These are phyloP conservation scores for Fusarium chuoi DNA, from an alignment of 2,329 filamentous ascomycete genomes.

Conservation along the genomic window DNA sequence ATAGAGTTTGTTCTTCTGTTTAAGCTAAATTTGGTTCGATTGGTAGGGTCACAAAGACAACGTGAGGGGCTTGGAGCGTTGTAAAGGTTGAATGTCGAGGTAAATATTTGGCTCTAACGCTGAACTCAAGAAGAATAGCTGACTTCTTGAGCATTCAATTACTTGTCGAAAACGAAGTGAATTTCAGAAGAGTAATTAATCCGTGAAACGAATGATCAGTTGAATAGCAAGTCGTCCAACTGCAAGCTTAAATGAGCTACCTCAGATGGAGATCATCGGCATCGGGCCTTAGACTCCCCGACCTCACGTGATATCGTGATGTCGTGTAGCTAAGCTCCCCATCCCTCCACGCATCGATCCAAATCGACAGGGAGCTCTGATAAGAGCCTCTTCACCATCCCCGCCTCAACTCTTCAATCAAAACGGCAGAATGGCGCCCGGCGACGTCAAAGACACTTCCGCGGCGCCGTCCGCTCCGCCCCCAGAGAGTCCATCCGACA, in stretches of 20 bases:
- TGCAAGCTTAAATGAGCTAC: background rate
- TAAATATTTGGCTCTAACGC: background rate
- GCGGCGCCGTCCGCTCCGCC: constrained; percentile 62
- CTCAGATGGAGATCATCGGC: constrained; percentile 2
- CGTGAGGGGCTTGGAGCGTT: background rate
- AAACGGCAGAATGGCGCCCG: constrained; percentile 40
- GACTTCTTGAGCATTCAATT: too few species aligned
- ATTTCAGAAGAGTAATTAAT: background rate
- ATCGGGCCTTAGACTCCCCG: constrained; percentile 30
- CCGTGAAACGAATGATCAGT: background rate
- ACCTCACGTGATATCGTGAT: constrained; percentile 44
- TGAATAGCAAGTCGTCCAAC: background rate
- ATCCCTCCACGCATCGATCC: constrained; percentile 17
- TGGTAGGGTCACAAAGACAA: background rate
- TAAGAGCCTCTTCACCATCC: constrained; percentile 19
- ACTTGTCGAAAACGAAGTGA: fast-evolving
- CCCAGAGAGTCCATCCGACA: constrained; percentile 77
- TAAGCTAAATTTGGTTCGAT: background rate
- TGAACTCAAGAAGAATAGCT: fast-evolving
- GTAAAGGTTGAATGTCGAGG: background rate
- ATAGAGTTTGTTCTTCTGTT: background rate
- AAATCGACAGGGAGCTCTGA: constrained; percentile 19
- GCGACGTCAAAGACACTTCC: constrained; percentile 30
- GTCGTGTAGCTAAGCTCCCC: constrained; percentile 37
- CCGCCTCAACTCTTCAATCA: constrained; percentile 7